These are phyloP conservation scores for Helotiales sp. DNA, from an alignment of 2,329 filamentous ascomycete species.

Conservation along the genomic window DNA sequence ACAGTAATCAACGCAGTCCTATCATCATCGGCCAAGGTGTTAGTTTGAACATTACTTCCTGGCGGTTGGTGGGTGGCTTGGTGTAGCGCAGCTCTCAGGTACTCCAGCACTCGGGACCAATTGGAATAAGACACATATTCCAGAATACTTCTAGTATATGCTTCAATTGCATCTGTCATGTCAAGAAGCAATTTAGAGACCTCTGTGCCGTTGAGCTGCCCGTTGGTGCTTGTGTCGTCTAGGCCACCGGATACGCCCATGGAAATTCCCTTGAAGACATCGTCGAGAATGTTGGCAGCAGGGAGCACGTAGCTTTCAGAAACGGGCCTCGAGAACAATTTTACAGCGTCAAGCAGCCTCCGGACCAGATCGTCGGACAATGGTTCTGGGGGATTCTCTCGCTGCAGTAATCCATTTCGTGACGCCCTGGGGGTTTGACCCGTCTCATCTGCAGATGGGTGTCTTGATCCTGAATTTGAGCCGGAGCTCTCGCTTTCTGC, in stretches of 20 bases:
- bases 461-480: slow-evolving; percentile 18
- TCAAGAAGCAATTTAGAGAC: slow-evolving; percentile 31
- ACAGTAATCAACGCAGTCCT: slow-evolving; percentile 51
- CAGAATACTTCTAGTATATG: slow-evolving; percentile 54
- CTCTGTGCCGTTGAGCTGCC: slow-evolving; percentile 29
- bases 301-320: slow-evolving; percentile 58
- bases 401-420: slow-evolving; percentile 25
- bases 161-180: slow-evolving; percentile 49
- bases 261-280: slow-evolving; percentile 33
- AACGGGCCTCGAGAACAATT: slow-evolving; percentile 57
- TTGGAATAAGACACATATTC: slow-evolving; percentile 66
- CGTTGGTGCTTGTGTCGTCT: slow-evolving; percentile 29
- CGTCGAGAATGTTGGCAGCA: slow-evolving; percentile 57
- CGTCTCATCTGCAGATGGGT: slow-evolving; percentile 2
- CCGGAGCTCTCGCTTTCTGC: slow-evolving; percentile 27
- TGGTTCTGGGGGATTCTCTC: slow-evolving; percentile 28
- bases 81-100: slow-evolving; percentile 47
- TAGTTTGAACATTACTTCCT: slow-evolving; percentile 26
- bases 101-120: slow-evolving; percentile 61
- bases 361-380: slow-evolving; percentile 53
- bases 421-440: slow-evolving; percentile 28
- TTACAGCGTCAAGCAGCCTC: slow-evolving; percentile 56
- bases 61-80: slow-evolving; percentile 30
- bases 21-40: slow-evolving; percentile 31
- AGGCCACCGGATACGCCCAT: slow-evolving; percentile 35